These are phyloP conservation scores for Neofusicoccum ribis DNA, from an alignment of 2,329 filamentous ascomycete genomes.

Conservation along the genomic window DNA sequence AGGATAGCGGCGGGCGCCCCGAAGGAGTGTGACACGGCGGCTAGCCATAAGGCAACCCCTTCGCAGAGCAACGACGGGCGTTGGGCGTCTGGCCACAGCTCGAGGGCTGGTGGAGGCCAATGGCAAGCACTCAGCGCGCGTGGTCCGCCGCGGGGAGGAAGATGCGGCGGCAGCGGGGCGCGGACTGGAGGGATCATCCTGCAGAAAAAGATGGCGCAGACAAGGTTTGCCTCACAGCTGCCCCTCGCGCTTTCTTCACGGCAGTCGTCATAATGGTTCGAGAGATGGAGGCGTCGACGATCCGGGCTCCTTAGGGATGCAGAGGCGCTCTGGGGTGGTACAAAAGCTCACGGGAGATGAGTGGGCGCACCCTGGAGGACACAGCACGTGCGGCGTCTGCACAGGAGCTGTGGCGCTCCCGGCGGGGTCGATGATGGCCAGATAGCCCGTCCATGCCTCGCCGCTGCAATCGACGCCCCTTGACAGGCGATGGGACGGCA, in stretches of 20 bases:
- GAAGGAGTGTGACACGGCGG: slow-evolving; percentile 15
- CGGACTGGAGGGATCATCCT: neutral
- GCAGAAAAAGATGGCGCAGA: slow-evolving; percentile 18
- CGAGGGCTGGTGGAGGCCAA: neutral
- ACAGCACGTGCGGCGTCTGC: slow-evolving; percentile 14
- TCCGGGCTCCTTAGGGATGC: slow-evolving; percentile 19
- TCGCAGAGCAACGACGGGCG: slow-evolving; percentile 14
- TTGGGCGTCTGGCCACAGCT: neutral
- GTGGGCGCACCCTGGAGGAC: neutral
- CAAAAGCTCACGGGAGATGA: slow-evolving; percentile 20
- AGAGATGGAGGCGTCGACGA: slow-evolving; percentile 14
- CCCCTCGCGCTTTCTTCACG: slow-evolving; percentile 18
- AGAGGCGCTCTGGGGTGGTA: slow-evolving; percentile 12
- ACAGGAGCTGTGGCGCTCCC: slow-evolving; percentile 14
- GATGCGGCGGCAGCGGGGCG: neutral
- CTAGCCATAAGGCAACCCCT: slow-evolving; percentile 18
- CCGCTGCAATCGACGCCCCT: slow-evolving; percentile 10
- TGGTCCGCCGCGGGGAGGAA: neutral
- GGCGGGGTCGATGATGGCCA: neutral
- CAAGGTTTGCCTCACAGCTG: slow-evolving; percentile 16
- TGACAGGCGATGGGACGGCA: neutral
- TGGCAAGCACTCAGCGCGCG: neutral
- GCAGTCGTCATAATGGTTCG: slow-evolving; percentile 10
- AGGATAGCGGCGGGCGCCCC: slow-evolving; percentile 14
- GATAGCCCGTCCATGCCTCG: neutral